phyloP scores from a whole-genome alignment of 2,329 filamentous ascomycete genomes.

The Scolecobasidium constrictum region DNA sequence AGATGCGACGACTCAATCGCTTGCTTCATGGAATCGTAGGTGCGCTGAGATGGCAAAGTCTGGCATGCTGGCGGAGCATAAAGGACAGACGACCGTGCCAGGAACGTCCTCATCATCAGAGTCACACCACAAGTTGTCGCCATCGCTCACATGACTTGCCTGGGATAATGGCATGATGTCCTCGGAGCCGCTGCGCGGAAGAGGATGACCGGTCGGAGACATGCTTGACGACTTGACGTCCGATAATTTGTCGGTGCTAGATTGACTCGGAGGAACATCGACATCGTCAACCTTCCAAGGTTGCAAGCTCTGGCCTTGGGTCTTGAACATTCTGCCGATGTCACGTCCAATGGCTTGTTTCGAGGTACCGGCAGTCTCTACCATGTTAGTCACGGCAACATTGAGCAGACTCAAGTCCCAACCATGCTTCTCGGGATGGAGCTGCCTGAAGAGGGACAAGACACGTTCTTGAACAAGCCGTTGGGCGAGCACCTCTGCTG shows the following conservation, averaged over 20 bases:
- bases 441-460: constrained; percentile 59
- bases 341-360: constrained; percentile 50
- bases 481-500: constrained; percentile 50
- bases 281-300: constrained; percentile 52
- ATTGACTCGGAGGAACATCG: constrained; percentile 22
- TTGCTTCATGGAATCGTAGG: constrained; percentile 37
- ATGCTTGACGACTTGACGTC: constrained; percentile 10
- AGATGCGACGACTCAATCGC: constrained; percentile 13
- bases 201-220: neutral
- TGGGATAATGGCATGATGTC: constrained; percentile 13
- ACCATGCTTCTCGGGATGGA: constrained; percentile 56
- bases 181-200: constrained; percentile 1
- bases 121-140: constrained; percentile 12
- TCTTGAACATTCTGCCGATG: constrained; percentile 72
- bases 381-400: constrained; percentile 80
- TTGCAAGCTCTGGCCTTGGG: constrained; percentile 57
- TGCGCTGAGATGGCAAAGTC: constrained; percentile 50
- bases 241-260: constrained; percentile 1
- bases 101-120: constrained; percentile 11
- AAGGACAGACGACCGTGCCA: constrained; percentile 27
- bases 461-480: constrained; percentile 59
- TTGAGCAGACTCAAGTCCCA: constrained; percentile 84
- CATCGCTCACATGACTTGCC: constrained; percentile 12
- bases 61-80: constrained; percentile 45
- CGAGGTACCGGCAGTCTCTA: constrained; percentile 31